Conservation (phyloP, 768 basidiomycete species). For the Lentinula sp. region DNA sequence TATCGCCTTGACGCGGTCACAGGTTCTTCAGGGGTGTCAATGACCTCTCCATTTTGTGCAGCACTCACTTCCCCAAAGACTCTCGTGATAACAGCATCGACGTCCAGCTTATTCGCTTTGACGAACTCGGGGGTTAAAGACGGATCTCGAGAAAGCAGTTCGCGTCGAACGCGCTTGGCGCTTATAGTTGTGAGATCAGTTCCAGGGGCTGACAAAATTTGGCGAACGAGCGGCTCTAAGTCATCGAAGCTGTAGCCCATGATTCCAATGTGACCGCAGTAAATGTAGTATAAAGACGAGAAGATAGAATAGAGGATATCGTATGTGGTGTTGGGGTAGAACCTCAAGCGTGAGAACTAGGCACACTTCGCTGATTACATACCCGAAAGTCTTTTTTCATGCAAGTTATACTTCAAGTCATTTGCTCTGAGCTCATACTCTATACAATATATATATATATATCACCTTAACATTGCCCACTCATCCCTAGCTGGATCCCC, state of each 20-base stretch:
- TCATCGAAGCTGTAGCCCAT: constrained; percentile 51
- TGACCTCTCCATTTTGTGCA: constrained; percentile 23
- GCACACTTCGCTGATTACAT: too few species aligned
- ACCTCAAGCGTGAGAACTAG: not conserved
- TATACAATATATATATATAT: not conserved
- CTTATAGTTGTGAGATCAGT: constrained; percentile 76
- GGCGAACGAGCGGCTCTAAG: constrained; percentile 56
- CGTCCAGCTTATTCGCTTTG: constrained; percentile 58
- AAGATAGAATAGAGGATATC: not conserved
- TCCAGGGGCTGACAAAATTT: constrained; percentile 71
- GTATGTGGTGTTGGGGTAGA: not conserved
- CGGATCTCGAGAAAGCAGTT: constrained; percentile 48
- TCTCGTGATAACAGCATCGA: constrained; percentile 63
- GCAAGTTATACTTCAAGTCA: not conserved
- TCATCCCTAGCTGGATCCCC: constrained; percentile 62
- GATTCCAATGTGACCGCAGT: not conserved
- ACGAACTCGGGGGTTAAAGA: constrained; percentile 53
- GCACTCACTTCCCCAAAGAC: constrained; percentile 58
- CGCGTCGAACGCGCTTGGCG: constrained; percentile 84
- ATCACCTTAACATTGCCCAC: constrained; percentile 56
- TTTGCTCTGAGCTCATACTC: not conserved
- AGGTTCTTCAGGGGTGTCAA: constrained; percentile 24
- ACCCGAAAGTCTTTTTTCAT: not conserved
- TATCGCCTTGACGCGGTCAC: constrained; percentile 19
- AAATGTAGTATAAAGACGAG: constrained; percentile 7